Evolutionary conservation across 208 protist genomes (phyloP).

Genomic region (Plasmodiophora brassicae): DNA sequence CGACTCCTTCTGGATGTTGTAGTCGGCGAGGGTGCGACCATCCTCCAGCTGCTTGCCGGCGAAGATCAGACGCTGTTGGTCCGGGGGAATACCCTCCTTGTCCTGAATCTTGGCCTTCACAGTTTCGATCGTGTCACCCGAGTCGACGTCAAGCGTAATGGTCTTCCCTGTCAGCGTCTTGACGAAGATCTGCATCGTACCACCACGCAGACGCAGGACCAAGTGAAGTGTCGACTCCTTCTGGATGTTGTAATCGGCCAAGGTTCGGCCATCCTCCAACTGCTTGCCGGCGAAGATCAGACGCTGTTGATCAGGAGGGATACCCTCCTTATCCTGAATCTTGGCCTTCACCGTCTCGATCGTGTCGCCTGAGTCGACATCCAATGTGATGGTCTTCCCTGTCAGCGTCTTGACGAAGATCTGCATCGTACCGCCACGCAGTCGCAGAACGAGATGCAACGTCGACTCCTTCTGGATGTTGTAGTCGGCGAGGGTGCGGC

Average conservation of each 20-base stretch:
- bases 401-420: slow-evolving; percentile 93
- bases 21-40: slow-evolving; percentile 74
- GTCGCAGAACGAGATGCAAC: slow-evolving; percentile 38
- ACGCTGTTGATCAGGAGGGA: slow-evolving; percentile 67
- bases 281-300: slow-evolving; percentile 71
- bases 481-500: slow-evolving; percentile 67
- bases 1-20: slow-evolving; percentile 86
- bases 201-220: slow-evolving; percentile 78
- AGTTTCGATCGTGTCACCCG: slow-evolving; percentile 83
- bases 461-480: slow-evolving; percentile 36
- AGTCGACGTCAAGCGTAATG: slow-evolving; percentile 82
- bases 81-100: slow-evolving; percentile 79
- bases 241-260: slow-evolving; percentile 71
- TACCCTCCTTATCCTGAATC: slow-evolving; percentile 97
- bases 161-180: slow-evolving; percentile 83
- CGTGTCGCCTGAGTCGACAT: slow-evolving; percentile 89
- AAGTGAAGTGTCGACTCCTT: slow-evolving; percentile 98
- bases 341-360: slow-evolving; percentile 95
- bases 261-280: slow-evolving; percentile 67
- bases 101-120: slow-evolving; percentile 88
- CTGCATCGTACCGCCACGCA: slow-evolving; percentile 65
- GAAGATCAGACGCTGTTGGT: slow-evolving; percentile 84
- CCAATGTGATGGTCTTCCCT: slow-evolving; percentile 95
- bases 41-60: slow-evolving; percentile 85
- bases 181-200: slow-evolving; percentile 90